These are phyloP conservation scores for Aspergillus sp. DNA, from an alignment of 2,329 filamentous ascomycete genomes.

Conservation along the genomic window DNA sequence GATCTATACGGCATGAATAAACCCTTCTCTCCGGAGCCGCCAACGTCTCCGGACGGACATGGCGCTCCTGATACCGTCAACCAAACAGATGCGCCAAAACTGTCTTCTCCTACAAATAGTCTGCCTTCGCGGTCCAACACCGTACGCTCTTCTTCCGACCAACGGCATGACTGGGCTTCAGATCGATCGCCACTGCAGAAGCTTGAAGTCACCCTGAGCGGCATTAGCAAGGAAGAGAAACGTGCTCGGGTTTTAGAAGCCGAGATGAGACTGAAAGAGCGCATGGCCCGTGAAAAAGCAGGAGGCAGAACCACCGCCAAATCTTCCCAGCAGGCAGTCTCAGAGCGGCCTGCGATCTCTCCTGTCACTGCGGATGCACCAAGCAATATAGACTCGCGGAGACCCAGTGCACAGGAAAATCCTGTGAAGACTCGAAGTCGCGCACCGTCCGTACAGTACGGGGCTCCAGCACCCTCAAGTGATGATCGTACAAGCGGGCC, in stretches of 20 bases:
- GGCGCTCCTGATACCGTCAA: slow-evolving; percentile 2
- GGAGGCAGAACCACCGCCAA: neutral
- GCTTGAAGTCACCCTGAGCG: slow-evolving; percentile 84
- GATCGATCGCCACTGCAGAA: slow-evolving; percentile 90
- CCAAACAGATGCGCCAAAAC: slow-evolving; percentile 7
- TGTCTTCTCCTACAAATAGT: slow-evolving; percentile 16
- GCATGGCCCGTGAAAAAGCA: slow-evolving; percentile 27
- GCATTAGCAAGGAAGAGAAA: slow-evolving; percentile 95
- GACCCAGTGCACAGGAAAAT: neutral
- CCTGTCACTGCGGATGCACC: slow-evolving; percentile 11
- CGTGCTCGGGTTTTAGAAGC: slow-evolving; percentile 80
- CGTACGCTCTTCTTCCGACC: slow-evolving; percentile 26
- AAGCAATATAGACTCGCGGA: slow-evolving; percentile 3
- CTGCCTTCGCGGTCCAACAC: slow-evolving; percentile 32
- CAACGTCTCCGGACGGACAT: slow-evolving; percentile 4
- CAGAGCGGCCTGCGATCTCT: slow-evolving; percentile 4
- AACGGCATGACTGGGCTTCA: slow-evolving; percentile 60
- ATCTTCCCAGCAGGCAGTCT: slow-evolving; percentile 6
- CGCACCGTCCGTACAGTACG: slow-evolving; percentile 19
- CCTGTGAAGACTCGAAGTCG: slow-evolving; percentile 10
- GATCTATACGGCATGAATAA: slow-evolving; percentile 13
- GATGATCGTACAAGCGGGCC: slow-evolving; percentile 1
- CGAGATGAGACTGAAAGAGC: slow-evolving; percentile 69
- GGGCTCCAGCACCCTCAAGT: slow-evolving; percentile 13
- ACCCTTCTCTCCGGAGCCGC: slow-evolving; percentile 7